phyloP scores from a whole-genome alignment of 192 early-diverging fungal genomes.

The Rhizoclosmatium globosum region DNA sequence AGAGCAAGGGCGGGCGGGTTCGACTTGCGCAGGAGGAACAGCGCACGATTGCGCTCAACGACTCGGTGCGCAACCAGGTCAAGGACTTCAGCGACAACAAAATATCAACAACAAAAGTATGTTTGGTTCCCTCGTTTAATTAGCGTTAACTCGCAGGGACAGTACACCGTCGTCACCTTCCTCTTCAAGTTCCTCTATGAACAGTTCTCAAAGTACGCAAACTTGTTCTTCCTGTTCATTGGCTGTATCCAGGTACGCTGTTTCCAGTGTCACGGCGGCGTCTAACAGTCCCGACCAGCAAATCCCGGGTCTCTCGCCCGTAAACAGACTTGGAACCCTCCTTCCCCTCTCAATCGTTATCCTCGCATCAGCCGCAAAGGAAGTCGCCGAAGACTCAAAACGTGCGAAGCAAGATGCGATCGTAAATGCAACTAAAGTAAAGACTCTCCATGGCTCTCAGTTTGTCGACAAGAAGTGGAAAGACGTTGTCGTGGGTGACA shows the following conservation, averaged over 20 bases:
- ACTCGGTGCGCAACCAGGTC: constrained; percentile 76
- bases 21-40: constrained; percentile 32
- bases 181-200: constrained; percentile 93
- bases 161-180: constrained; percentile 91
- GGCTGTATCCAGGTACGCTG: constrained; percentile 81
- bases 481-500: constrained; percentile 89
- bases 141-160: background rate
- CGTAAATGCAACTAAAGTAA: constrained; percentile 53
- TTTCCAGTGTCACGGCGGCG: background rate
- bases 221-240: constrained; percentile 96
- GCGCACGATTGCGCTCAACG: constrained; percentile 89
- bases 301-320: constrained; percentile 92
- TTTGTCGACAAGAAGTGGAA: constrained; percentile 87
- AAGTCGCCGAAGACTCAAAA: constrained; percentile 85
- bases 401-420: constrained; percentile 56
- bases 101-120: constrained; percentile 37
- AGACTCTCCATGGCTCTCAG: constrained; percentile 49
- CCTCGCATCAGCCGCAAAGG: constrained; percentile 90
- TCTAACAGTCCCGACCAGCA: constrained; percentile 62
- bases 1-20: constrained; percentile 20
- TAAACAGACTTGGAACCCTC: constrained; percentile 87
- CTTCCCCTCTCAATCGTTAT: constrained; percentile 85
- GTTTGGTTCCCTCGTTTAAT: background rate
- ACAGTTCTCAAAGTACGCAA: constrained; percentile 97
- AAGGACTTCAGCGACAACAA: constrained; percentile 77